Percentiles rank a stretch among this genome's conserved stretches.
Evolutionary conservation across 345 rosid genomes (phyloP).

Genomic region (Geranium brycei): DNA sequence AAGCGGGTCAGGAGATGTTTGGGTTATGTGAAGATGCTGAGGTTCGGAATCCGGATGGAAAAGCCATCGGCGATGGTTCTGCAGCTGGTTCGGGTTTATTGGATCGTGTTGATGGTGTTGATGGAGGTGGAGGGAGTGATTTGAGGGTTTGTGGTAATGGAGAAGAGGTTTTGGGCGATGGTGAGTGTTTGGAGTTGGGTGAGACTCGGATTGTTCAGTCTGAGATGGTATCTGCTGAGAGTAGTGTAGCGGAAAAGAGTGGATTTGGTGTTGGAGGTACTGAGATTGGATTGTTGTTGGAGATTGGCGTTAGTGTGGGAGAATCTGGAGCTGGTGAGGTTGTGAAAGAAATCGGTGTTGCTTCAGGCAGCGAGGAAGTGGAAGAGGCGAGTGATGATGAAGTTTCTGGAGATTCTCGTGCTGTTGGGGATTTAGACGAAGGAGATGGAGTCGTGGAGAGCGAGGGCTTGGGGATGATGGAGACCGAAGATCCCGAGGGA

Average conservation of each 20-base stretch:
- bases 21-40: background rate
- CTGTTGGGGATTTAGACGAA: background rate
- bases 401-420: background rate
- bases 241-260: background rate
- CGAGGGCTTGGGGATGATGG: background rate
- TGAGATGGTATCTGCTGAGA: background rate
- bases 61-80: background rate
- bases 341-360: background rate
- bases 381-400: background rate
- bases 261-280: background rate
- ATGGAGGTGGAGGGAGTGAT: background rate
- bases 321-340: background rate
- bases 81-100: background rate
- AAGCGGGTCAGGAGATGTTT: background rate
- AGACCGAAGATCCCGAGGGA: constrained; percentile 12
- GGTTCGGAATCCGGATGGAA: background rate
- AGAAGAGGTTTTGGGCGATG: background rate
- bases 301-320: background rate
- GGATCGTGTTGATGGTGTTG: background rate
- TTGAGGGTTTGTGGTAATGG: background rate
- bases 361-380: background rate
- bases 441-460: background rate
- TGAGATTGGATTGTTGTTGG: background rate
- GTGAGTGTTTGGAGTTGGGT: too few relatives aligned
- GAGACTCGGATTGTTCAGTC: background rate